phyloP scores from a whole-genome alignment of 2,329 filamentous ascomycete genomes.

The Madurella mycetomatis region DNA sequence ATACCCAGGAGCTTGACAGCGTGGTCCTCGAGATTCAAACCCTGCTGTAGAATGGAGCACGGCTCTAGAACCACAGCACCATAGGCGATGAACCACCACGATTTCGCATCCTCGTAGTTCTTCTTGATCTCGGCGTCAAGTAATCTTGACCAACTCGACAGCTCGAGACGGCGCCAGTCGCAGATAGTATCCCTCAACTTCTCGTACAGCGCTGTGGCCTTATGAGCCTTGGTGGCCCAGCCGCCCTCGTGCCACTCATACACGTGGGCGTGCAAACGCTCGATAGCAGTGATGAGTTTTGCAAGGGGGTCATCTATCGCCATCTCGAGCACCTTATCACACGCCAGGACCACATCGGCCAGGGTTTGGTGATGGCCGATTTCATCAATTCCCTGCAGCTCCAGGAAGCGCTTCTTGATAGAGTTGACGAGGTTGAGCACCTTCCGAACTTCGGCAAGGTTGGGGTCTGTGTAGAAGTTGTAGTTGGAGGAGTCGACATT shows the following conservation, averaged over 20 bases:
- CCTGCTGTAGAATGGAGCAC: conserved; percentile 57
- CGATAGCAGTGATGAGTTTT: conserved; percentile 77
- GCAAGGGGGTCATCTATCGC: conserved; percentile 78
- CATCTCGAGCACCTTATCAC: conserved; percentile 70
- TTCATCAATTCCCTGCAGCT: conserved; percentile 63
- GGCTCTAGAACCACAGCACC: conserved; percentile 79
- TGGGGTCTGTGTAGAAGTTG: conserved; percentile 86
- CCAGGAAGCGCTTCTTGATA: conserved; percentile 66
- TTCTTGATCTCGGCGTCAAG: conserved; percentile 79
- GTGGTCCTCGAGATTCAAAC: conserved; percentile 58
- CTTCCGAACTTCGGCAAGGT: conserved; percentile 69
- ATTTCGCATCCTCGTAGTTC: conserved; percentile 70
- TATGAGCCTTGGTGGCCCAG: conserved; percentile 78
- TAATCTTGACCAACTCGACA: conserved; percentile 85
- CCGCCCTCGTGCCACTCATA: conserved; percentile 89
- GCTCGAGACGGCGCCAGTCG: conserved; percentile 82
- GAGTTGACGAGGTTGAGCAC: conserved; percentile 66
- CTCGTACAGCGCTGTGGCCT: conserved; percentile 66
- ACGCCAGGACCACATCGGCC: conserved; percentile 70
- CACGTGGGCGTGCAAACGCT: conserved; percentile 79
- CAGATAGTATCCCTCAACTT: conserved; percentile 76
- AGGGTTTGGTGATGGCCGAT: conserved; percentile 71
- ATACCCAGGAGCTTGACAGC: conserved; percentile 66
- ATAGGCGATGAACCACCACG: conserved; percentile 97
- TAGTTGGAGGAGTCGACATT: conserved; percentile 42